These are phyloP conservation scores for Panaeolus cyanescens DNA, from an alignment of 768 basidiomycete genomes.

Conservation along the genomic window DNA sequence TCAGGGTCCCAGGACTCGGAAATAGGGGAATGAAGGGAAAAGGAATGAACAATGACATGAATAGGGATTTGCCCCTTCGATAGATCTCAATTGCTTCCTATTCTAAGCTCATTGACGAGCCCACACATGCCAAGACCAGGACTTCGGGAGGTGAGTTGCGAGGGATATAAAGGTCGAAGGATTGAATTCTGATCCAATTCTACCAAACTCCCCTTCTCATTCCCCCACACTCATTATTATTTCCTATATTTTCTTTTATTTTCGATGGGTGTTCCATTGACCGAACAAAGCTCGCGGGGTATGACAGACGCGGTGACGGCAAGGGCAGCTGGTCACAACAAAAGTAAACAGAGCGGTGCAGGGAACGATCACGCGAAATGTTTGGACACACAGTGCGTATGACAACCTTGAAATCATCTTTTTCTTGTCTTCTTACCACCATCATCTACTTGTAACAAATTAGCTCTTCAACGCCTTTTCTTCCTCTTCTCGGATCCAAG, in stretches of 20 bases:
- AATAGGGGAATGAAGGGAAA: neutral
- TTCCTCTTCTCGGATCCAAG: neutral
- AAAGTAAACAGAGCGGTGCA: conserved; percentile 2
- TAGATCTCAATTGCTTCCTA: neutral
- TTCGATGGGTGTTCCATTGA: neutral
- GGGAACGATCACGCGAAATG: conserved; percentile 2
- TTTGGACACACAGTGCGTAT: conserved; percentile 3
- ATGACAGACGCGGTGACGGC: neutral
- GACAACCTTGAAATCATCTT: neutral
- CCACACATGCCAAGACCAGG: conserved; percentile 3
- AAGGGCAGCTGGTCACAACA: neutral
- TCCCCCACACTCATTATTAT: neutral
- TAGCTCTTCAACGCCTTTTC: neutral
- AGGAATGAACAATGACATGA: neutral
- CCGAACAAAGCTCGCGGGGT: neutral
- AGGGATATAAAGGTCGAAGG: neutral
- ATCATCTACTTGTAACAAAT: neutral
- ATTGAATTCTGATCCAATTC: neutral
- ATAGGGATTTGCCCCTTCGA: neutral
- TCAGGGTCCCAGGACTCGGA: conserved; percentile 1
- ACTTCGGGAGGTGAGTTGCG: conserved; percentile 2
- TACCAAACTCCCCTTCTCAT: neutral
- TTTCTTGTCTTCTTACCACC: neutral
- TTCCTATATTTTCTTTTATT: neutral
- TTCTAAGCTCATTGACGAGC: neutral